A percentile compares a stretch with the other conserved stretches of the same genome.
Evolutionary conservation across 2,329 filamentous ascomycete genomes (phyloP).

Genomic region (Boeremia exigua): DNA sequence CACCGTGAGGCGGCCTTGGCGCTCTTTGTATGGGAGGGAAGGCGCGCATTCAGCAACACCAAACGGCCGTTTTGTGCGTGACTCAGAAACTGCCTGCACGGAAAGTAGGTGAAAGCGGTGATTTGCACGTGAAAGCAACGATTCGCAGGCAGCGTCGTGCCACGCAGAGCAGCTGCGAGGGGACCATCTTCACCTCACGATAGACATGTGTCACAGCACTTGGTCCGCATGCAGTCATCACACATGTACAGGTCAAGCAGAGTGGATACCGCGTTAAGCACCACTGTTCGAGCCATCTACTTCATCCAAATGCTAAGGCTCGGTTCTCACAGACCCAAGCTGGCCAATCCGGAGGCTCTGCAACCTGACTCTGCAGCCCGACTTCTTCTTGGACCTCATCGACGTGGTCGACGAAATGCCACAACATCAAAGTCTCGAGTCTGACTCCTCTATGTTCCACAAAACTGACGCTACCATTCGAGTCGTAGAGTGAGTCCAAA

Average conservation of each 20-base stretch:
- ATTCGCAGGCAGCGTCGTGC: not conserved
- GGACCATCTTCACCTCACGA: not conserved
- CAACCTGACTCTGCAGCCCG: not conserved
- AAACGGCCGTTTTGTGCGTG: not conserved
- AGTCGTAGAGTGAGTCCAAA: not conserved
- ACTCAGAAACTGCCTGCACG: not conserved
- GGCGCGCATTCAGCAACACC: not conserved
- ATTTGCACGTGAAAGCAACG: not conserved
- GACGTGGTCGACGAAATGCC: not conserved
- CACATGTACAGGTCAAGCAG: not conserved
- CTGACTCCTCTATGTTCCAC: not conserved
- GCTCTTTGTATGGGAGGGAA: conserved; percentile 5
- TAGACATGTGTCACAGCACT: conserved; percentile 7
- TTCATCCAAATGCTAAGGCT: not conserved
- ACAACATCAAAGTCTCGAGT: too few species aligned
- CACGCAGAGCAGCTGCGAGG: not conserved
- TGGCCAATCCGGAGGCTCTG: not conserved
- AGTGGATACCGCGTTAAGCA: not conserved
- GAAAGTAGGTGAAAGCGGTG: not conserved
- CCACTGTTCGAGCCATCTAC: too few species aligned
- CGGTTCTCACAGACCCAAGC: not conserved
- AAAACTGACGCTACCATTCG: not conserved
- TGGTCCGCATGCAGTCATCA: conserved; percentile 10
- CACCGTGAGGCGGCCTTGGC: conserved; percentile 26
- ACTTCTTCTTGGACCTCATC: not conserved